These are phyloP conservation scores for Colletotrichum cuscutae DNA, from an alignment of 2,329 filamentous ascomycete genomes.

Conservation along the genomic window DNA sequence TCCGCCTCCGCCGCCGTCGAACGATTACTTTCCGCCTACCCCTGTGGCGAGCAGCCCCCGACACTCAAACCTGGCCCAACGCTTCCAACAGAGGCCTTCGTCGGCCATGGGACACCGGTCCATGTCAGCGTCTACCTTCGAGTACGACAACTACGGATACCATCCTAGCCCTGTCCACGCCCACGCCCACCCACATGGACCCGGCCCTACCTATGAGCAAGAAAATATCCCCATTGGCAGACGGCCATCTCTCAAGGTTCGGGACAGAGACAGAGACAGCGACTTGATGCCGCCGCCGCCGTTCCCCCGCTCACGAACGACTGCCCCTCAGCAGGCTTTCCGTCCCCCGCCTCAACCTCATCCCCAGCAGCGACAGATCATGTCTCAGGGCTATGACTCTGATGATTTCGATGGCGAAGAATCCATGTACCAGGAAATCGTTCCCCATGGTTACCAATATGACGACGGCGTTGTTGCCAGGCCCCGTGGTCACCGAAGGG, in stretches of 20 bases:
- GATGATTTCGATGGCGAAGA: constrained; percentile 49
- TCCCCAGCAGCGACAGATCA: constrained; percentile 41
- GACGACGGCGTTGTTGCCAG: constrained; percentile 47
- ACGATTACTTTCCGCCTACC: constrained; percentile 32
- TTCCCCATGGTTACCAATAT: constrained; percentile 46
- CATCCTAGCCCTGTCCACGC: too few species aligned
- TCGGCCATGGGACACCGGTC: constrained; percentile 53
- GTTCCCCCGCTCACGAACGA: constrained; percentile 40
- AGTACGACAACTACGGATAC: constrained; percentile 44
- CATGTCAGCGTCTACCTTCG: constrained; percentile 43
- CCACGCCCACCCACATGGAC: neutral
- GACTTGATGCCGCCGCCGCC: constrained; percentile 61
- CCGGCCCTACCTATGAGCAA: constrained; percentile 46
- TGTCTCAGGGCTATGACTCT: constrained; percentile 46
- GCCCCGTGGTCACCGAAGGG: constrained; percentile 41
- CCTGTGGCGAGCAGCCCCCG: constrained; percentile 40
- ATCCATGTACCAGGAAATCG: constrained; percentile 51
- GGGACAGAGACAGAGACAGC: constrained; percentile 56
- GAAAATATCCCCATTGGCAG: constrained; percentile 50
- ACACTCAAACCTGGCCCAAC: constrained; percentile 36
- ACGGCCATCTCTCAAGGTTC: constrained; percentile 55
- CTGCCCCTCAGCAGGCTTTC: constrained; percentile 40
- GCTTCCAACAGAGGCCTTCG: constrained; percentile 42
- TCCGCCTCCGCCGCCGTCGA: neutral
- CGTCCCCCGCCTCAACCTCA: constrained; percentile 42